Percentiles rank a stretch among this genome's conserved stretches.
These are phyloP conservation scores for Raffaelea deltoideospora DNA, from an alignment of 2,329 filamentous ascomycete genomes.

Conservation along the genomic window DNA sequence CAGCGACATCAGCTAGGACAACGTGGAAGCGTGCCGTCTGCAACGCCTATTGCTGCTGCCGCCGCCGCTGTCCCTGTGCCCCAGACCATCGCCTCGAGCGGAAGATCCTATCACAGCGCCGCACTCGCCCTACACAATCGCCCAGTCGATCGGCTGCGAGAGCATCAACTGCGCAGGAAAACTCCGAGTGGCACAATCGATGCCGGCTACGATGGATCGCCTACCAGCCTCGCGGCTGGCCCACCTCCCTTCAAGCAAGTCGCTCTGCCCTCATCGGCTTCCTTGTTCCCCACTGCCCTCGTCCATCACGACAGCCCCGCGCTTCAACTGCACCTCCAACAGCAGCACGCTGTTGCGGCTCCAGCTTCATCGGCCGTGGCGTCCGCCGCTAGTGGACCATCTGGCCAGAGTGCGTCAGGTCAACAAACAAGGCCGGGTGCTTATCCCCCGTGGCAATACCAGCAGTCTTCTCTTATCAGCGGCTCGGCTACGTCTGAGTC, in stretches of 20 bases:
- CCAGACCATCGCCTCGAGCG: neutral
- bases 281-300: conserved; percentile 18
- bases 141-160: conserved; percentile 26
- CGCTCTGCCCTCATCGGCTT: conserved; percentile 44
- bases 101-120: too few species aligned
- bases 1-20: too few species aligned
- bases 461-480: neutral
- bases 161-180: conserved; percentile 77
- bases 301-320: conserved; percentile 7
- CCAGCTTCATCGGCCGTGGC: neutral
- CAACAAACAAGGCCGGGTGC: neutral
- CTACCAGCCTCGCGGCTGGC: conserved; percentile 54
- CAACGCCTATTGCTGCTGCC: conserved; percentile 8
- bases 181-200: conserved; percentile 89
- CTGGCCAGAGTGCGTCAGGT: neutral
- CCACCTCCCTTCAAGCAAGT: conserved; percentile 74
- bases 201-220: conserved; percentile 78
- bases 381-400: neutral
- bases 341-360: neutral
- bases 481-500: neutral
- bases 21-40: too few species aligned
- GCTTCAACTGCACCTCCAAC: neutral
- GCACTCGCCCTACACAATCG: conserved; percentile 2
- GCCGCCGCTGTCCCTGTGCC: conserved; percentile 2
- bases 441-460: neutral